Evolutionary conservation across 371 early-diverging fungal genomes (phyloP).

Genomic region (Dichotomocladium elegans): DNA sequence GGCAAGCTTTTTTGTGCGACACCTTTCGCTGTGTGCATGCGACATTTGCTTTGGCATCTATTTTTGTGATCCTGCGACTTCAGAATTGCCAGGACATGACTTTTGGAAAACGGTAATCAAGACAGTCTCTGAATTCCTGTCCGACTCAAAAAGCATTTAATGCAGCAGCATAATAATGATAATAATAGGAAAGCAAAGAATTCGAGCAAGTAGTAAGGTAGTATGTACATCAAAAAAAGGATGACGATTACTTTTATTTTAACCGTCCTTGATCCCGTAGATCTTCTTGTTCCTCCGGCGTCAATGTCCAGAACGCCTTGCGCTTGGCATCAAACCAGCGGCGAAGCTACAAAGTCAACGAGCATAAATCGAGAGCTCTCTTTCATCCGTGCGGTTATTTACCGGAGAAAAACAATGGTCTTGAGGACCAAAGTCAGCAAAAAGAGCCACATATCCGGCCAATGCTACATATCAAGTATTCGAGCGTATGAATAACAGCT

Average conservation of each 20-base stretch:
- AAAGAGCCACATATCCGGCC: slow-evolving; percentile 38
- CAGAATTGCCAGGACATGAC: too few relatives aligned
- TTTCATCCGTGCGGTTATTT: slow-evolving; percentile 8
- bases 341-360: slow-evolving; percentile 22
- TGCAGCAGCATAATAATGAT: neutral
- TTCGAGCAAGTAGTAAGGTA: neutral
- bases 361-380: neutral
- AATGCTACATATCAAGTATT: too few relatives aligned
- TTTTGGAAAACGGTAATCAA: too few relatives aligned
- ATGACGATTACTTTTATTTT: slow-evolving; percentile 10
- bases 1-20: too few relatives aligned
- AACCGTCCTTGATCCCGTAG: slow-evolving; percentile 42
- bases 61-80: too few relatives aligned
- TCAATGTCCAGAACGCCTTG: slow-evolving; percentile 34
- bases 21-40: too few relatives aligned
- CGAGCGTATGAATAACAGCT: neutral
- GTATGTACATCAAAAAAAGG: neutral
- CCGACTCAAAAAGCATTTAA: too few relatives aligned
- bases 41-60: too few relatives aligned
- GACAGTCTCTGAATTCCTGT: too few relatives aligned
- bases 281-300: slow-evolving; percentile 33
- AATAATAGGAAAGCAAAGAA: neutral
- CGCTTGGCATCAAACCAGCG: slow-evolving; percentile 41
- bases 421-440: slow-evolving; percentile 45
- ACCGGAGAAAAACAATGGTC: slow-evolving; percentile 47